Conservation (phyloP, 352 stramenopile species). For the Phytophthora pisi region DNA sequence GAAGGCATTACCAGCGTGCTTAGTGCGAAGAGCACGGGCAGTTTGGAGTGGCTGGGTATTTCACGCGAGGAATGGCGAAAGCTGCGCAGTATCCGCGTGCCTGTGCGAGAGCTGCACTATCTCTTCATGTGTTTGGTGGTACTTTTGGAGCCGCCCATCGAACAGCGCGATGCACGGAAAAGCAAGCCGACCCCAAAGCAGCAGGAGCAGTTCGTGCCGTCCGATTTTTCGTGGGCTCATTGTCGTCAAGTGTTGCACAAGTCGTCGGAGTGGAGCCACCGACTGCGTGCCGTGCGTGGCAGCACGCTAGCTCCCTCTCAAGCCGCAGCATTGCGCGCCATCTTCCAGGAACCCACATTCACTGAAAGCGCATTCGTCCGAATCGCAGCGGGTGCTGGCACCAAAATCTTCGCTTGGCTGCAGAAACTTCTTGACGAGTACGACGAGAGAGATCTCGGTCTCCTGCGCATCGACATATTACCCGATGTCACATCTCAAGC, state of each 20-base stretch:
- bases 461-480: conserved; percentile 31
- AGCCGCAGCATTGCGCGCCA: conserved; percentile 51
- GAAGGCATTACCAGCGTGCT: conserved; percentile 24
- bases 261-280: conserved; percentile 47
- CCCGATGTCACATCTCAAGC: conserved; percentile 4
- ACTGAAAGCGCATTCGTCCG: conserved; percentile 58
- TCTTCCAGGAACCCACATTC: conserved; percentile 69
- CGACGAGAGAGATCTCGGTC: conserved; percentile 50
- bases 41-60: conserved; percentile 71
- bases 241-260: conserved; percentile 70
- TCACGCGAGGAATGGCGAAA: conserved; percentile 72
- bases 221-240: conserved; percentile 64
- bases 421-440: conserved; percentile 65
- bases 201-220: conserved; percentile 58
- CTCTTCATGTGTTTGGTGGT: conserved; percentile 83
- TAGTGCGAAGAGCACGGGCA: conserved; percentile 29
- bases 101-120: conserved; percentile 74
- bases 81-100: conserved; percentile 65
- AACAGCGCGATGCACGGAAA: conserved; percentile 40
- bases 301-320: conserved; percentile 50
- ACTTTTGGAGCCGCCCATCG: conserved; percentile 57
- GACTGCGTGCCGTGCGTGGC: conserved; percentile 45
- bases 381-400: conserved; percentile 52
- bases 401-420: conserved; percentile 70
- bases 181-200: conserved; percentile 46